Percentiles rank a stretch among this genome's conserved stretches.
Conservation (phyloP, 345 rosid genomes). For the Linum lewisii region DNA sequence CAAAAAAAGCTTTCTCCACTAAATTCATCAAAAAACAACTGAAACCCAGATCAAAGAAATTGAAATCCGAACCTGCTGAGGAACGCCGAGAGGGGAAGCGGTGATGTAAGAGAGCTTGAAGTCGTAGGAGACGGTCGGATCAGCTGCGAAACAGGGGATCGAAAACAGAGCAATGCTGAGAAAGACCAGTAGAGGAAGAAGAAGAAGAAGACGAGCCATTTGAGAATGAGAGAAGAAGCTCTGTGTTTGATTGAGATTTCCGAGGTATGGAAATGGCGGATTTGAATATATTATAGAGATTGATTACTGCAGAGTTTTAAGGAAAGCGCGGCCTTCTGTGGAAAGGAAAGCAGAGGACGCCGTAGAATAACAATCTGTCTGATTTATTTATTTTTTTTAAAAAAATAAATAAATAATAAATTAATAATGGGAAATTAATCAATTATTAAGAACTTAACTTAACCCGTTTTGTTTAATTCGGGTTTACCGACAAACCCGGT, state of each 20-base stretch:
- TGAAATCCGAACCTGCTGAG: conserved; percentile 63
- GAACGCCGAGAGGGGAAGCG: conserved; percentile 74
- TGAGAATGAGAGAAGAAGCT: background rate
- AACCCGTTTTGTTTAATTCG: too few species aligned
- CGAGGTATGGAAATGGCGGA: background rate
- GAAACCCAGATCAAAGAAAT: too few species aligned
- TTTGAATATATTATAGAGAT: background rate
- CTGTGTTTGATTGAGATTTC: background rate
- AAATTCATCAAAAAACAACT: too few species aligned
- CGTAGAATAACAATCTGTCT: background rate
- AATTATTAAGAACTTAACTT: too few species aligned
- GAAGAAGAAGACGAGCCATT: background rate
- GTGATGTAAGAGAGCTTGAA: conserved; percentile 57
- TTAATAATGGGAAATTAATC: too few species aligned
- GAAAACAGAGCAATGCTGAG: conserved; percentile 37
- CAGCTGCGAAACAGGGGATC: conserved; percentile 40
- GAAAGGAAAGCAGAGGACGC: background rate
- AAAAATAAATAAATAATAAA: too few species aligned
- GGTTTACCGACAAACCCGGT: too few species aligned
- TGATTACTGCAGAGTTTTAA: background rate
- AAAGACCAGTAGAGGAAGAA: background rate
- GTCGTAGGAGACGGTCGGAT: conserved; percentile 45
- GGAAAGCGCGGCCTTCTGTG: background rate
- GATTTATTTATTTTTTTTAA: too few species aligned
- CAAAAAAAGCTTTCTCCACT: too few species aligned